Evolutionary conservation across 352 stramenopile species (phyloP), one percentile per base, ranked within the genome.

Genomic region (Pythium angustatum): DNA sequence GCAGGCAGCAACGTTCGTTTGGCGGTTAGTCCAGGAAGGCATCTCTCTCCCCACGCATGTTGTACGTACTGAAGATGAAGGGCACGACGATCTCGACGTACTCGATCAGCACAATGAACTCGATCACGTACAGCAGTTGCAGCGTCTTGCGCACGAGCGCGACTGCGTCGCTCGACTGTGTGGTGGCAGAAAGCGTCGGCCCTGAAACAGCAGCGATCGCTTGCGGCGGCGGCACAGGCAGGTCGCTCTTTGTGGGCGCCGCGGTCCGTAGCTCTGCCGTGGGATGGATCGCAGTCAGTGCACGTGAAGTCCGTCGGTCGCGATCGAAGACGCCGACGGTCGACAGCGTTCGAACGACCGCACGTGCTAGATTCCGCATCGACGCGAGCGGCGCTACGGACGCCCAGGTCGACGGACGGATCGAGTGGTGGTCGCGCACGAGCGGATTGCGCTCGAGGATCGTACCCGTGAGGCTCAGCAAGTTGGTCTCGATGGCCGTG

Each of bases 101-200:
- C 53, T 60, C 53, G 38, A 60, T 41, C 3, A 51, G 38, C 22
- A 51, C 52, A 14, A 38, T 26, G 21, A 59, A 59, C 52, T 59
- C 52, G 36, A 10, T 49, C 22, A 59, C 34, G 36, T 49, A 59
- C 34, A 59, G 15, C 10, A 59, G 31, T 19, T 45, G 19, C 7
- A 43, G n/a, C 2, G 50, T 59, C 52, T 22, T 38, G 12, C 24
- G 34, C 36, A 49, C 48, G 17, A 40, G 28, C 17, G 19, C 11
- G 15, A 44, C 15, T 28, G 28, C 40, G 52, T 49, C 34, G n/a
- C 34, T 12, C 6, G 48, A 41, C 31, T 36, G 21, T 2, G 21
- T 7, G 12, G 45, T 22, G 28, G 38, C 3, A 22, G 15, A 44
- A 44, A n/a, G n/a, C n/a, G n/a, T n/a, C n/a, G n/a, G n/a, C n/a